Evolutionary conservation across 352 stramenopile genomes (phyloP).

Genomic region (Peronospora farinosa): DNA sequence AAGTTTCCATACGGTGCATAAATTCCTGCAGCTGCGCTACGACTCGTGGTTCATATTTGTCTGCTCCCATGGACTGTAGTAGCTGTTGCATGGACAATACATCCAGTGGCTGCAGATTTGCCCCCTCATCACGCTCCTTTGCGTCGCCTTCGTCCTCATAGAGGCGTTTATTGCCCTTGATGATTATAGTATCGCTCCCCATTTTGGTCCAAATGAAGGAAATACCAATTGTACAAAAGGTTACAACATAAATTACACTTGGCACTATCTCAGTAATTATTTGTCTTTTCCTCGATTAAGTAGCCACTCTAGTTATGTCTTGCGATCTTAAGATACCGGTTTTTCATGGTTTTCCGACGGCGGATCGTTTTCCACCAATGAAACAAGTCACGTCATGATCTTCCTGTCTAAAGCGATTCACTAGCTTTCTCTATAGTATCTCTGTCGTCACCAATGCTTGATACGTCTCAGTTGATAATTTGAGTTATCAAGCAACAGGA

Average conservation of each 20-base stretch:
- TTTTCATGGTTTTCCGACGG: background rate
- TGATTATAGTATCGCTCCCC: conserved; percentile 30
- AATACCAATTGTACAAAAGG: background rate
- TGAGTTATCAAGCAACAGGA: conserved; percentile 5
- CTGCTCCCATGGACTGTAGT: conserved; percentile 74
- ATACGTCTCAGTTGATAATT: conserved; percentile 21
- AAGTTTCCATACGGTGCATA: conserved; percentile 53
- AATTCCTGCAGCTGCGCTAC: conserved; percentile 80
- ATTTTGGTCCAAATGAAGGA: conserved; percentile 32
- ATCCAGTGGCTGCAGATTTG: conserved; percentile 50
- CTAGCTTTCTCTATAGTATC: background rate
- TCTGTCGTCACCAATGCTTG: background rate
- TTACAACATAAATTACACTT: no score
- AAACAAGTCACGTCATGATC: no score
- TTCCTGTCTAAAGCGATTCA: background rate
- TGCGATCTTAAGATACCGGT: no score
- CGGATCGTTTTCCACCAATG: no score
- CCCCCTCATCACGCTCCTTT: conserved; percentile 28
- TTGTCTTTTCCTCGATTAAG: no score
- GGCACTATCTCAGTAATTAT: no score
- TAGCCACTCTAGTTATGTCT: no score
- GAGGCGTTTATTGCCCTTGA: conserved; percentile 23
- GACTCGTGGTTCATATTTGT: conserved; percentile 74
- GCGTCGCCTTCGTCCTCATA: conserved; percentile 60
- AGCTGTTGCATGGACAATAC: conserved; percentile 50